A percentile compares a stretch with the other conserved stretches of the same genome.
Evolutionary conservation across 768 basidiomycete genomes (phyloP).

Genomic region (Psilocybe subaeruginosa): DNA sequence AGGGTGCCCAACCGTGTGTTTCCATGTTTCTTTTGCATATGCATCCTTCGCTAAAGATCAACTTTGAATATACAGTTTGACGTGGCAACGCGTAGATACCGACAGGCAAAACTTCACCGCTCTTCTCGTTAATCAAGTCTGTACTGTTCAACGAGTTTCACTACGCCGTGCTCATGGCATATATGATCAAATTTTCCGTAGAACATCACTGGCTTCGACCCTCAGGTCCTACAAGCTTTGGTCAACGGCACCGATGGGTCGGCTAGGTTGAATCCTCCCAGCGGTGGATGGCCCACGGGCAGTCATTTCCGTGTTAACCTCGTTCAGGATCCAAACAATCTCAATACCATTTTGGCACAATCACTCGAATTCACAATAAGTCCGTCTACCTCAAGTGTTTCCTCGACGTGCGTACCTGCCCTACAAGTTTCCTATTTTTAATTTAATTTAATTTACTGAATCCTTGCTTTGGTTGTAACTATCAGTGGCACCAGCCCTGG

Average conservation of each 20-base stretch:
- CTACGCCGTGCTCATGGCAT: constrained; percentile 1
- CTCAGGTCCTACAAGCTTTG: constrained; percentile 56
- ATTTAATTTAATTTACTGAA: not conserved
- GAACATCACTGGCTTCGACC: constrained; percentile 34
- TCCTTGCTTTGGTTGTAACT: constrained; percentile 2
- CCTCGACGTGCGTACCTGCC: constrained; percentile 24
- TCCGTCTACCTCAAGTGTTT: constrained; percentile 18
- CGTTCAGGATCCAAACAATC: constrained; percentile 47
- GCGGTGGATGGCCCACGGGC: constrained; percentile 66
- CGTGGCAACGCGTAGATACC: constrained; percentile 68
- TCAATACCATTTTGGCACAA: constrained; percentile 68
- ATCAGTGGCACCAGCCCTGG: not conserved
- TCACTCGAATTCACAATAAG: constrained; percentile 60
- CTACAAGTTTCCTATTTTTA: not conserved
- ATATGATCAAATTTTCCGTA: constrained; percentile 17
- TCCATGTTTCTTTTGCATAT: not conserved
- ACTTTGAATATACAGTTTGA: constrained; percentile 36
- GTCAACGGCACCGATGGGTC: constrained; percentile 50
- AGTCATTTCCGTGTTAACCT: constrained; percentile 73
- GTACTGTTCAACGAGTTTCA: constrained; percentile 16
- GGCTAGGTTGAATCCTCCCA: constrained; percentile 53
- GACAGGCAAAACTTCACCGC: constrained; percentile 72
- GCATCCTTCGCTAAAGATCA: not conserved
- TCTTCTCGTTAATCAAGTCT: constrained; percentile 66
- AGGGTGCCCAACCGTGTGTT: constrained; percentile 50